phyloP scores from a whole-genome alignment of 495 filamentous ascomycete genomes.

The Penicillium steckii region DNA sequence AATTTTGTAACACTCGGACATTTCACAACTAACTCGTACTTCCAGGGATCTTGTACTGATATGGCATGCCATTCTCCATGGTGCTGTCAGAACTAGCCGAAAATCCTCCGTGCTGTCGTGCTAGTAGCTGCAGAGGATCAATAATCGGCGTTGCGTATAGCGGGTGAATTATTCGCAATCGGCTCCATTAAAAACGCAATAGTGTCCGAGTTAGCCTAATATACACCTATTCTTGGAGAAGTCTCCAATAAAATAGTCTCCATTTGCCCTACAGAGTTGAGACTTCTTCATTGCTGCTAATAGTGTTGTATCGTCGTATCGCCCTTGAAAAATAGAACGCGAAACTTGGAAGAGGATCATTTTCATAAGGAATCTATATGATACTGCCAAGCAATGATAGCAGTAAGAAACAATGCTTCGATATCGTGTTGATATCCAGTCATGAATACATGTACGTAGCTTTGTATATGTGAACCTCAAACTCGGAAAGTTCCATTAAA shows the following conservation, averaged over 20 bases:
- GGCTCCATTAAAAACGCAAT: constrained; percentile 20
- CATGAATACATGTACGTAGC: no score
- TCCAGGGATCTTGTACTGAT: no score
- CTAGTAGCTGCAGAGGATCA: neutral
- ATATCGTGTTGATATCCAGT: no score
- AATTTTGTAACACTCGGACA: neutral
- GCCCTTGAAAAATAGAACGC: no score
- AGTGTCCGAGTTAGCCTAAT: neutral
- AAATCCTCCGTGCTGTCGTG: constrained; percentile 7
- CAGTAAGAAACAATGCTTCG: no score
- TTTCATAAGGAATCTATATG: no score
- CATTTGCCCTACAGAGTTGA: neutral
- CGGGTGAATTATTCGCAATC: constrained; percentile 21
- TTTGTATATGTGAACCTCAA: no score
- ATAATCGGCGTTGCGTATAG: constrained; percentile 1
- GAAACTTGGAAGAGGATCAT: no score
- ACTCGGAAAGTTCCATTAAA: no score
- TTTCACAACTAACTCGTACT: constrained; percentile 9
- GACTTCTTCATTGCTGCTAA: neutral
- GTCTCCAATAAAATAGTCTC: neutral
- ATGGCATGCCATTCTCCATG: constrained; percentile 18
- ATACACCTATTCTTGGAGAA: neutral
- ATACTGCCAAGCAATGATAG: no score
- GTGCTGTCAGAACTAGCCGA: constrained; percentile 1
- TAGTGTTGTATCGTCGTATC: no score